Base-by-base conservation (phyloP, 768 basidiomycete species). In the Hortiboletus campestris region DNA sequence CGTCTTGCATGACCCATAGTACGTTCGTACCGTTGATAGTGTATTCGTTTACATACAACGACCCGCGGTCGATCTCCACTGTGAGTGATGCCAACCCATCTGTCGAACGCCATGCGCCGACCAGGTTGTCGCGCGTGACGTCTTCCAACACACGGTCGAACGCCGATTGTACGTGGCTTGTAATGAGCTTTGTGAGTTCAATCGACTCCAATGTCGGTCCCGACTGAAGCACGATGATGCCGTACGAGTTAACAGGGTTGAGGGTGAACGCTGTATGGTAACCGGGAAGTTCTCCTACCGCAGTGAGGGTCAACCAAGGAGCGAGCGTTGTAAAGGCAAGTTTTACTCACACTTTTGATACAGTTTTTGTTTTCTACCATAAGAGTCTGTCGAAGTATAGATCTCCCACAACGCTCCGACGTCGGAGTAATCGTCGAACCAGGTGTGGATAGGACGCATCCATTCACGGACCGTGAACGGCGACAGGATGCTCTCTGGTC, bases 351-450 rank as follows among this genome's bases (percentile, higher is more conserved):
- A 0, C 25, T 55, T 57, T 36, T 54, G 51, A 49, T 53, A 54
- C 41, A 76, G 65, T 66, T 72, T 75, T 73, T 53, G 72, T 61
- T 53, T 75, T 70, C 38, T 70, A 46, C 44, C 74, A 66, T 19
- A 71, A 61, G 52, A 67, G 63, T 57, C 65, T 9, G 32, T 67
- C 9, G 74, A 62, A 11, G 68, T 62, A 28, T 64, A 60, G 36
- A 79, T 75, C 56, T 79, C 78, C 78, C 77, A 78, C 20, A 78
- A 72, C 0, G 70, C 73, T 6, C 78, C 78, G 16, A 75, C 75
- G 36, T 71, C 72, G 35, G 75, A 70, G 34, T 66, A 70, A 34
- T 64, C 72, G 45, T 70, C 62, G 31, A 70, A 72, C 78, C 76
- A 79, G 1, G 64, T 62, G 48, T 75, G 70, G 29, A 74, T 42